Conservation (phyloP, 345 rosid species). For the Toxicodendron radicans region DNA sequence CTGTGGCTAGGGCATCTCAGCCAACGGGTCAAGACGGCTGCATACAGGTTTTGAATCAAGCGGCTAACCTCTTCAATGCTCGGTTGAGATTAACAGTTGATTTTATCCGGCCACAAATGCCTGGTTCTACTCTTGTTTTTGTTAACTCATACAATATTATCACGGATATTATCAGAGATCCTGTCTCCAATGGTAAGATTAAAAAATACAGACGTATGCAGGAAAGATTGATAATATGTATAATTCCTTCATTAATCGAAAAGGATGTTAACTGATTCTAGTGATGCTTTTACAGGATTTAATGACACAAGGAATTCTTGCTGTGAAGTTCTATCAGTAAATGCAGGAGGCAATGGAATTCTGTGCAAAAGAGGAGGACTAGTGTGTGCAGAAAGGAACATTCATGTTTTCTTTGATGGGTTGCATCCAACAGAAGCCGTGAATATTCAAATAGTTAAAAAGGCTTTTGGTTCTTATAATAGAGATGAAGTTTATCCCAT, state of each 20-base stretch:
- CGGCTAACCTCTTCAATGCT: slow-evolving; percentile 52
- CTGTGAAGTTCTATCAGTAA: slow-evolving; percentile 32
- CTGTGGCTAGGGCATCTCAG: slow-evolving; percentile 24
- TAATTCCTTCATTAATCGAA: background rate
- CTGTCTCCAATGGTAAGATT: slow-evolving; percentile 35
- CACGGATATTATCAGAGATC: slow-evolving; percentile 38
- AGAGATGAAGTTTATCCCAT: slow-evolving; percentile 46
- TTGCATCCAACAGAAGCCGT: slow-evolving; percentile 69
- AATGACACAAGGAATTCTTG: slow-evolving; percentile 33
- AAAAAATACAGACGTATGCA: background rate
- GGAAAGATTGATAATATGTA: too few species aligned
- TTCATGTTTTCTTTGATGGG: slow-evolving; percentile 49
- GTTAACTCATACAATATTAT: slow-evolving; percentile 54
- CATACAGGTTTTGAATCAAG: slow-evolving; percentile 37
- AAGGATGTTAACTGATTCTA: too few species aligned
- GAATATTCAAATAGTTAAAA: slow-evolving; percentile 38
- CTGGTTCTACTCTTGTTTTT: slow-evolving; percentile 35
- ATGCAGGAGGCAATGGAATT: slow-evolving; percentile 38
- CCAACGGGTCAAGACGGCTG: slow-evolving; percentile 15
- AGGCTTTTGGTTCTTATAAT: slow-evolving; percentile 41
- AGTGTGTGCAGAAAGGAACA: slow-evolving; percentile 31
- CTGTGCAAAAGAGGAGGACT: slow-evolving; percentile 37
- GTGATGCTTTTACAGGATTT: slow-evolving; percentile 26
- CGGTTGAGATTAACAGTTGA: slow-evolving; percentile 25
- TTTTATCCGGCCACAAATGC: slow-evolving; percentile 23